phyloP scores from a whole-genome alignment of 1,139 yeast genomes.

The Citeromyces hawaiiensis region DNA sequence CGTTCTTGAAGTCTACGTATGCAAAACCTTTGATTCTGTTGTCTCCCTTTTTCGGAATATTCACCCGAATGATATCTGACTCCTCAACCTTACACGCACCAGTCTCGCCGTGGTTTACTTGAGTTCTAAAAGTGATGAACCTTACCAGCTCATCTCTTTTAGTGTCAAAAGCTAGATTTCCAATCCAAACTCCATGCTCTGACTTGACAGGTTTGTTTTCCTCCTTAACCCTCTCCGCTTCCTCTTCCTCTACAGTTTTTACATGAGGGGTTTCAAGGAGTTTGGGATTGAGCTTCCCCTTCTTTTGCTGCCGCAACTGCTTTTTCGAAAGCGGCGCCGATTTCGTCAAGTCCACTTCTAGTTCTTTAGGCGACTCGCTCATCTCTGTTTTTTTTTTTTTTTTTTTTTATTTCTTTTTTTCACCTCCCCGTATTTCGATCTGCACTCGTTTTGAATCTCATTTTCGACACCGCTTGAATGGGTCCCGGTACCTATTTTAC shows the following conservation, averaged over 20 bases:
- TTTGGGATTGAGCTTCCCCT: conserved; percentile 44
- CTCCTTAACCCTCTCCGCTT: conserved; percentile 19
- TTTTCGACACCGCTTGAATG: too few species aligned
- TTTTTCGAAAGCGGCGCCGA: conserved; percentile 84
- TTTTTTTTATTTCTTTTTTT: too few species aligned
- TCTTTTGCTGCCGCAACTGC: conserved; percentile 62
- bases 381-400: background rate
- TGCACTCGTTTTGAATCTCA: too few species aligned
- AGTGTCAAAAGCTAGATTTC: conserved; percentile 82
- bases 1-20: conserved; percentile 68
- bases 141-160: conserved; percentile 58
- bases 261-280: conserved; percentile 5
- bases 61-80: conserved; percentile 43
- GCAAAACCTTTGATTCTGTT: conserved; percentile 74
- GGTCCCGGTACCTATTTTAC: too few species aligned
- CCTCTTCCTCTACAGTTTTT: conserved; percentile 12
- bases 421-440: too few species aligned
- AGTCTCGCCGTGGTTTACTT: conserved; percentile 31
- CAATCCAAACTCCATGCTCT: conserved; percentile 82
- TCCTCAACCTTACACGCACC: conserved; percentile 27
- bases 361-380: conserved; percentile 27
- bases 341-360: conserved; percentile 68
- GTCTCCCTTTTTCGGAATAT: conserved; percentile 45
- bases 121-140: conserved; percentile 36
- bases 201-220: conserved; percentile 23